Percentiles rank a stretch among this genome's conserved stretches.
These are phyloP conservation scores for Penicillium odoratum DNA, from an alignment of 495 filamentous ascomycete genomes.

Conservation along the genomic window DNA sequence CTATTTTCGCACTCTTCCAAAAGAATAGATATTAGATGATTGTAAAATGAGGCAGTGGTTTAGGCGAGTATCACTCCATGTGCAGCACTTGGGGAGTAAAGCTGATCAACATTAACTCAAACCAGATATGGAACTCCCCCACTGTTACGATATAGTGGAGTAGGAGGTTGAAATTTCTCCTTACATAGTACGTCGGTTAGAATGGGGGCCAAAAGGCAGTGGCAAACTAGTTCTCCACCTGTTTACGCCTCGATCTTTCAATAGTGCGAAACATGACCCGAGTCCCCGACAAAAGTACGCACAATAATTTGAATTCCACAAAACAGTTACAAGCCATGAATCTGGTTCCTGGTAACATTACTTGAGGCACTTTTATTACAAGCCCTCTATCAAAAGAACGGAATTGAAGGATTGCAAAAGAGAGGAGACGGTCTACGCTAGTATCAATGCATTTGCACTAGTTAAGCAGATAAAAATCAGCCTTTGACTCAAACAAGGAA, in stretches of 20 bases:
- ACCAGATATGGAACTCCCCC: background rate
- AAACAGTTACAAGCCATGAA: background rate
- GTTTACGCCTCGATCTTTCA: background rate
- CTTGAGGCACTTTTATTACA: background rate
- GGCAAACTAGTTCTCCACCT: background rate
- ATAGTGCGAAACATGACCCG: background rate
- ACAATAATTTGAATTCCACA: background rate
- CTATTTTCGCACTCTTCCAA: background rate
- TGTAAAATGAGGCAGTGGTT: background rate
- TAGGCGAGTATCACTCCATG: background rate
- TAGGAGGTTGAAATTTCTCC: background rate
- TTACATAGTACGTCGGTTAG: background rate
- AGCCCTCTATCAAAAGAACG: background rate
- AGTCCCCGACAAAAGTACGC: background rate
- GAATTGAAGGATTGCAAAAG: background rate
- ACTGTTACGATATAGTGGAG: background rate
- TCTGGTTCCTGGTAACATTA: background rate
- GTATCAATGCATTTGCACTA: too few species aligned
- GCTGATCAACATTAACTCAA: background rate
- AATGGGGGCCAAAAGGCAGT: background rate
- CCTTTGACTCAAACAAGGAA: too few species aligned
- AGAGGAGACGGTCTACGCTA: too few species aligned
- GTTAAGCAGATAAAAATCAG: too few species aligned
- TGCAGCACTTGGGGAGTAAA: background rate
- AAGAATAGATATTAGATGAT: background rate